These are phyloP conservation scores for Claviceps citrina DNA, from an alignment of 2,329 filamentous ascomycete genomes.

Conservation along the genomic window DNA sequence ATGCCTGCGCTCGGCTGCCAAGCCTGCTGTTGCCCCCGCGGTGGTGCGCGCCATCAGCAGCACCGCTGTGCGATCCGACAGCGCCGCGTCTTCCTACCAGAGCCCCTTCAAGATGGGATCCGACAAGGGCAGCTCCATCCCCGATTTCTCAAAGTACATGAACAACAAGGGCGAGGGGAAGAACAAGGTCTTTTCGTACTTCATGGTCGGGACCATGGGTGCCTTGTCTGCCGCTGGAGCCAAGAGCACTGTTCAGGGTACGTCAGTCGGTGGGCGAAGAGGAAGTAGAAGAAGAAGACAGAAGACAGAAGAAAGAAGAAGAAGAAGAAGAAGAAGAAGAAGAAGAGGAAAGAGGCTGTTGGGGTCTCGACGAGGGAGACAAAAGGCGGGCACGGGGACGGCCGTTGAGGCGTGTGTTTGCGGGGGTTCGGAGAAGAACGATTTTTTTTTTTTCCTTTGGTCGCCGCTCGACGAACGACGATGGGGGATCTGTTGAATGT, in stretches of 20 bases:
- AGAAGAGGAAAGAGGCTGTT: too few relatives aligned
- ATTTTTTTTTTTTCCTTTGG: too few relatives aligned
- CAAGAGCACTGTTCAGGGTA: constrained; percentile 97
- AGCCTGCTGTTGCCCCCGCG: constrained; percentile 22
- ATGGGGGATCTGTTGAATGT: too few relatives aligned
- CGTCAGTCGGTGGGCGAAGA: constrained; percentile 21
- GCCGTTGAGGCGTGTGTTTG: constrained; percentile 13
- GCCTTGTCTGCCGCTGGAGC: constrained; percentile 82
- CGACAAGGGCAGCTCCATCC: constrained; percentile 52
- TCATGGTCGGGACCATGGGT: constrained; percentile 95
- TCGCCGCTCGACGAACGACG: too few relatives aligned
- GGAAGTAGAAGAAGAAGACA: not conserved
- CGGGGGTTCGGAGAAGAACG: too few relatives aligned
- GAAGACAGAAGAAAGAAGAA: too few relatives aligned
- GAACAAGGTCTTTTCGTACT: constrained; percentile 90
- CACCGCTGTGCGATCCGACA: constrained; percentile 32
- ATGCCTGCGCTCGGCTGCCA: constrained; percentile 45
- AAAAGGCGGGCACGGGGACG: too few relatives aligned
- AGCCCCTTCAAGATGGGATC: constrained; percentile 50
- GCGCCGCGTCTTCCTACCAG: constrained; percentile 37
- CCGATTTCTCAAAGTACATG: constrained; percentile 79
- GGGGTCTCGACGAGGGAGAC: too few relatives aligned
- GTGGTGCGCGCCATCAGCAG: constrained; percentile 41
- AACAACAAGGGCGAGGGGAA: constrained; percentile 49
- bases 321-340: not conserved